phyloP scores from a whole-genome alignment of 2,329 filamentous ascomycete genomes.

The Daldinia sp. region DNA sequence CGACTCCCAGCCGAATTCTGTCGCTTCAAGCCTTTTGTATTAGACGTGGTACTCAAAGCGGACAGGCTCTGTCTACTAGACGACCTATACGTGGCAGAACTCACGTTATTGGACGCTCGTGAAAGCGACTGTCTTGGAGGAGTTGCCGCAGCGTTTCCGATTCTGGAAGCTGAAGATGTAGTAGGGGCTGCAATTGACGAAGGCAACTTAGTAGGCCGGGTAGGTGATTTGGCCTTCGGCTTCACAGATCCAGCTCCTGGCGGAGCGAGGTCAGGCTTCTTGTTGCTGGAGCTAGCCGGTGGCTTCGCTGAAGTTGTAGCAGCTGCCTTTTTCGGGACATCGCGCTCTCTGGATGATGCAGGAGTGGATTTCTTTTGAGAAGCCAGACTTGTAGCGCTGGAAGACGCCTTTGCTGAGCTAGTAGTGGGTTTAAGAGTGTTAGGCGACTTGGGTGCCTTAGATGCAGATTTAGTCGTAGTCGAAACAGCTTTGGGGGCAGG shows the following conservation, averaged over 20 bases:
- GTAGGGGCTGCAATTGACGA: slow-evolving; percentile 75
- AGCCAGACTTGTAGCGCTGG: slow-evolving; percentile 44
- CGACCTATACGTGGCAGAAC: slow-evolving; percentile 50
- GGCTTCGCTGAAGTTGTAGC: slow-evolving; percentile 44
- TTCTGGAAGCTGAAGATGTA: slow-evolving; percentile 72
- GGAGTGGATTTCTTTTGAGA: slow-evolving; percentile 50
- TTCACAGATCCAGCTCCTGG: slow-evolving; percentile 59
- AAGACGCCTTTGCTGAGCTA: slow-evolving; percentile 46
- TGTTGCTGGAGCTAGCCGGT: slow-evolving; percentile 46
- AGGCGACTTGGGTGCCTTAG: slow-evolving; percentile 51
- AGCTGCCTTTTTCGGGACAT: slow-evolving; percentile 46
- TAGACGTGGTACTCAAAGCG: slow-evolving; percentile 40
- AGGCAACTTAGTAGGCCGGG: slow-evolving; percentile 71
- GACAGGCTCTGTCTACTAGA: slow-evolving; percentile 56
- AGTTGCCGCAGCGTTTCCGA: slow-evolving; percentile 48
- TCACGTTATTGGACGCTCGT: slow-evolving; percentile 48
- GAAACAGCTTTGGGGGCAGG: slow-evolving; percentile 36
- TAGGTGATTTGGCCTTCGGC: slow-evolving; percentile 72
- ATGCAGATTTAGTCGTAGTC: slow-evolving; percentile 45
- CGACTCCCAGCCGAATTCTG: slow-evolving; percentile 57
- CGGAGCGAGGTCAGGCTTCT: slow-evolving; percentile 55
- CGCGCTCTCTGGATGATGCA: slow-evolving; percentile 49
- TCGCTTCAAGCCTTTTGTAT: slow-evolving; percentile 51
- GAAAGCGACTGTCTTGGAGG: slow-evolving; percentile 52
- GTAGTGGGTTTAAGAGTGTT: slow-evolving; percentile 50